Base-by-base conservation (phyloP, 208 protist genomes). In the Leishmania lainsoni region DNA sequence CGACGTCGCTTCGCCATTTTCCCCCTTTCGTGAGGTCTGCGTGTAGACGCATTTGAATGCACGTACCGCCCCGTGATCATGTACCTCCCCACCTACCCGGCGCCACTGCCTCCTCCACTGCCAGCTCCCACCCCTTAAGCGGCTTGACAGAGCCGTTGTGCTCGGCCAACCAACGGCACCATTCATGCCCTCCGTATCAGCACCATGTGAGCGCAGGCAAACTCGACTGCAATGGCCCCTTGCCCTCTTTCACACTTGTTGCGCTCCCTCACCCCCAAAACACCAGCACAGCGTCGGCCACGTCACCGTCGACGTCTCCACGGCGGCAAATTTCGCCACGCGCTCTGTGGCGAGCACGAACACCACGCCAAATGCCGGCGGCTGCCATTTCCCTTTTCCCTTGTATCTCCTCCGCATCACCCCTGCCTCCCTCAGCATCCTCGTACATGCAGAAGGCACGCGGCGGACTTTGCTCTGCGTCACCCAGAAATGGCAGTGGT, bases 11-110 rank as follows among this genome's bases (percentile, higher is more conserved):
- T 32, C 42, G 3, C 39, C 5, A 42, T 48, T 71, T 22, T 3
- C 3, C 32, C 45, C 72, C 51, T 76, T 26, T 14, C 3, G 5
- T 61, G 16, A 76, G 14, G 3, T 29, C 8, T 29, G 2, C 17
- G 32, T 51, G 32, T 5, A 32, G 14, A 35, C 12, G 42, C 9
- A 35, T 69, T 45, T 32, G 56, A 78, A 85, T 81, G 78, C 81
- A 84, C 48, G 78, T 73, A 2, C 79, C 83, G 45, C 83, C 70
- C 35, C 70, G 75, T 72, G 73, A 48, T 0, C 74, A 83, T 66
- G 80, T 54, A 10, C 54, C 68, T 17, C n/a, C 65, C 45, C 80
- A 56, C n/a, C 42, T 58, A 61, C 22, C 61, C 20, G 63, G 22
- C 3, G 49, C 52, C 2, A 3, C 66, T 16, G 48, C 35, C 14